Evolutionary conservation across 495 filamentous ascomycete genomes (phyloP), one percentile per base, ranked within the genome.

Genomic region (Tuber brumale): DNA sequence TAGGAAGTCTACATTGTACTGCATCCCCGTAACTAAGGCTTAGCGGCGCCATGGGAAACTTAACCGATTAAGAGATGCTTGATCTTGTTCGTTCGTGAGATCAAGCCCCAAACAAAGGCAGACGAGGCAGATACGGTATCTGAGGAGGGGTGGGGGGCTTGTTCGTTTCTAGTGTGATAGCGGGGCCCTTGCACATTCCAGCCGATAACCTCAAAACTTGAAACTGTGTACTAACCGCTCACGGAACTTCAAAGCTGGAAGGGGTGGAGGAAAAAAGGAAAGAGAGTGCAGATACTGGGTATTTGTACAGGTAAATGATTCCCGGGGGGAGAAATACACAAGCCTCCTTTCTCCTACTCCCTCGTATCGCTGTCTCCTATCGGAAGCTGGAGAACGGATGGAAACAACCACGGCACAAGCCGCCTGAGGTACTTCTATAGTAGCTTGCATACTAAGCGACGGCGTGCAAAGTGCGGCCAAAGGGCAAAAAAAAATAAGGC

Each of bases 61-160:
- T 4, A 31, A 3, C 57, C n/a, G 27, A 31, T 61, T 61, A 31
- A 61, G 57, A 31, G 57, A 61, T 31, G 57, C 57, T 31, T 61
- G 57, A 61, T 61, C n/a, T 16, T 61, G 10, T 61, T 61, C 6
- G n/a, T 31, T 61, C 57, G n/a, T 61, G 27, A 61, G n/a, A 31
- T 61, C 12, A 61, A 61, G 57, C 57, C 57, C 57, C 57, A 61
- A 61, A 61, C 57, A n/a, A 27, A 61, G 57, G 57, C 57, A 61
- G 57, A 16, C 57, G n/a, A 61, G 57, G 57, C 57, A 61, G 57
- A 61, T 31, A 16, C n/a, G n/a, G n/a, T 21, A n/a, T 27, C 0
- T 2, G 37, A 4, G 37, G 37, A 12, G 31, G n/a, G 2, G 27
- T 61, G n/a, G 57, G 16, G n/a, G 27, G 57, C n/a, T 31, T 61